Conservation (phyloP, 2,329 filamentous ascomycete species). For the Epichloe gansuensis region DNA sequence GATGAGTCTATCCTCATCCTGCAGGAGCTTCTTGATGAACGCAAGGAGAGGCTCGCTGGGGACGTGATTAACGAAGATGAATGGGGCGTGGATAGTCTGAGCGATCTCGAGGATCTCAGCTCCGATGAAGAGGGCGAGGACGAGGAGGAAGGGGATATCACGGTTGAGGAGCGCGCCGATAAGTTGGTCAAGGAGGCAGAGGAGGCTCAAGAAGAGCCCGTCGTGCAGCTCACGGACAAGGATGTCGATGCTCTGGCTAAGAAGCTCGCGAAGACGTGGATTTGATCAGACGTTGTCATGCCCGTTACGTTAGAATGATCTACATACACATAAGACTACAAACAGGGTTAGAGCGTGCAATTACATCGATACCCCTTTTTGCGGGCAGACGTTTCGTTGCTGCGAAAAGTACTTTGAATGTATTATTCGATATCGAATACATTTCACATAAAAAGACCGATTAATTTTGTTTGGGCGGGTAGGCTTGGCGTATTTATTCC, state of each 20-base stretch:
- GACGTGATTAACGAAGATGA: slow-evolving; percentile 60
- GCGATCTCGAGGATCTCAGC: slow-evolving; percentile 71
- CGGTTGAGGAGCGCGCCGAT: slow-evolving; percentile 53
- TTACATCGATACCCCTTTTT: slow-evolving; percentile 18
- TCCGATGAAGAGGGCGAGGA: slow-evolving; percentile 58
- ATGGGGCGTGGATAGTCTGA: slow-evolving; percentile 77
- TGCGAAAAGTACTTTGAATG: background rate
- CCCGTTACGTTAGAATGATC: background rate
- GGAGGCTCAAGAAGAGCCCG: slow-evolving; percentile 60
- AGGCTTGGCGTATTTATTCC: too few species aligned
- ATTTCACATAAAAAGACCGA: too few species aligned
- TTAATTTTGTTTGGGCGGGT: too few species aligned
- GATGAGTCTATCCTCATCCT: slow-evolving; percentile 60
- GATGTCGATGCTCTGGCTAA: slow-evolving; percentile 73
- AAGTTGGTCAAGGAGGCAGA: slow-evolving; percentile 58
- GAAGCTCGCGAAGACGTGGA: slow-evolving; percentile 59
- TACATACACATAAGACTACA: slow-evolving; percentile 6
- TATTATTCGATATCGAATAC: too few species aligned
- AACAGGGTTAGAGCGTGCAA: slow-evolving; percentile 12
- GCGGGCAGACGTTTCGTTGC: background rate
- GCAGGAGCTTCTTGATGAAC: slow-evolving; percentile 58
- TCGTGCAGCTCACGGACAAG: slow-evolving; percentile 57
- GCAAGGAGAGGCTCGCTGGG: slow-evolving; percentile 62
- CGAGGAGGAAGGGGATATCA: slow-evolving; percentile 51
- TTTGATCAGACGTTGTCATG: slow-evolving; percentile 22